These are phyloP conservation scores for Blastobotrys americana DNA, from an alignment of 805 yeast species.

Conservation along the genomic window DNA sequence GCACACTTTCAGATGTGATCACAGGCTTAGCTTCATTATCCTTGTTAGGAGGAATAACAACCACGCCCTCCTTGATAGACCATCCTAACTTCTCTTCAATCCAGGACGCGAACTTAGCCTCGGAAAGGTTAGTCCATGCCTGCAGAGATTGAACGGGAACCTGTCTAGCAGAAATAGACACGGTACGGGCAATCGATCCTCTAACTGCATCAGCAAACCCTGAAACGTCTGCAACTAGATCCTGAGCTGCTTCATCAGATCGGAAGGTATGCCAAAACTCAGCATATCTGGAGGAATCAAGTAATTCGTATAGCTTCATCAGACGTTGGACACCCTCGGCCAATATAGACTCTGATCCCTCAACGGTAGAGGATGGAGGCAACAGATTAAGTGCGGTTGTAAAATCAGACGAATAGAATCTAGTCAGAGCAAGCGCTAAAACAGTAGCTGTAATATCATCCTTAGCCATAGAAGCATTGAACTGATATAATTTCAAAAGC, in stretches of 20 bases:
- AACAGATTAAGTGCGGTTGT: conserved; percentile 39
- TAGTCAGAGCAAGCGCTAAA: conserved; percentile 37
- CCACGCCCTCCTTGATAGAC: conserved; percentile 23
- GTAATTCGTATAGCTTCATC: conserved; percentile 24
- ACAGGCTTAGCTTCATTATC: conserved; percentile 27
- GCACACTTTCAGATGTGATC: conserved; percentile 23
- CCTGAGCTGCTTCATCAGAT: conserved; percentile 28
- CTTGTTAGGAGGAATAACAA: conserved; percentile 23
- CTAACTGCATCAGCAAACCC: conserved; percentile 31
- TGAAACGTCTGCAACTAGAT: conserved; percentile 29
- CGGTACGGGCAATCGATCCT: conserved; percentile 26
- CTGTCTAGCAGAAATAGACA: conserved; percentile 24
- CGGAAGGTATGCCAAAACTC: conserved; percentile 30
- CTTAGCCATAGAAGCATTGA: conserved; percentile 29
- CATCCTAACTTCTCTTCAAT: conserved; percentile 23
- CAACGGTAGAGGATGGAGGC: conserved; percentile 34
- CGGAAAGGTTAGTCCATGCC: conserved; percentile 26
- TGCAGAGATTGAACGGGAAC: conserved; percentile 25
- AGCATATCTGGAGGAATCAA: conserved; percentile 27
- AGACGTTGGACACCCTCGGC: conserved; percentile 25
- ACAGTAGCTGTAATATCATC: conserved; percentile 36
- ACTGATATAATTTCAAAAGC: conserved; percentile 37
- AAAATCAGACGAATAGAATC: conserved; percentile 39
- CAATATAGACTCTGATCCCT: conserved; percentile 22
- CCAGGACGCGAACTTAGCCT: conserved; percentile 24